Percentiles rank a stretch among this genome's conserved stretches.
Evolutionary conservation across 805 yeast genomes (phyloP).

Genomic region (Saccharomycopsis schoenii): DNA sequence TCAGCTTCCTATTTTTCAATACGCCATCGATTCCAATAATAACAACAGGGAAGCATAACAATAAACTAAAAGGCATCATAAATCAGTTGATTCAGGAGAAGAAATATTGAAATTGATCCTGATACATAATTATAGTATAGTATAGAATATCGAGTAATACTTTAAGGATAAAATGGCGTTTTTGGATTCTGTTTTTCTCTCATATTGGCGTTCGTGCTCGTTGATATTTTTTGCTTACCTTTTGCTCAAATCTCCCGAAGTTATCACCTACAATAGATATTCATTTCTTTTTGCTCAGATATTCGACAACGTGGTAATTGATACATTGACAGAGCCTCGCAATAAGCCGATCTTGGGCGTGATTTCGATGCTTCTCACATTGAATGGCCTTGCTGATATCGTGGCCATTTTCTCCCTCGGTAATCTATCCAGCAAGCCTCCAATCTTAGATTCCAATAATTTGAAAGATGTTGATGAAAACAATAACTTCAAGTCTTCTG

Average conservation of each 20-base stretch:
- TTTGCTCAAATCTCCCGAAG: constrained; percentile 16
- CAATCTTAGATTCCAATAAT: constrained; percentile 15
- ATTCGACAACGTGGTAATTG: constrained; percentile 15
- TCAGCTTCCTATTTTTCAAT: not conserved
- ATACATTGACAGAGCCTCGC: constrained; percentile 8
- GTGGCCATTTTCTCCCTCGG: constrained; percentile 16
- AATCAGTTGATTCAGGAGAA: too few species aligned
- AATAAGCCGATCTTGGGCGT: constrained; percentile 15
- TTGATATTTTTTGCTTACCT: constrained; percentile 15
- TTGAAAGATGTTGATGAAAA: constrained; percentile 14
- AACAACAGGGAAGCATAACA: not conserved
- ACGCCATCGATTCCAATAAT: not conserved
- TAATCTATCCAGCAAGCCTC: constrained; percentile 12
- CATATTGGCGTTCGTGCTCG: constrained; percentile 15
- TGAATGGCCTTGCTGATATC: constrained; percentile 15
- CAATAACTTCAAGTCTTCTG: constrained; percentile 12
- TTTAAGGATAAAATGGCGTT: constrained; percentile 7
- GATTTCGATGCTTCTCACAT: constrained; percentile 8
- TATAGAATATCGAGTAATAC: not conserved
- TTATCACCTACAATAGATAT: constrained; percentile 12
- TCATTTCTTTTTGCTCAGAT: constrained; percentile 13
- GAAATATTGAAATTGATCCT: too few species aligned
- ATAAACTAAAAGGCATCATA: too few species aligned
- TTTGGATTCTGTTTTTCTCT: constrained; percentile 11
- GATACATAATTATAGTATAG: not conserved